phyloP scores from a whole-genome alignment of 495 filamentous ascomycete genomes.

The Cercophora newfieldiana region DNA sequence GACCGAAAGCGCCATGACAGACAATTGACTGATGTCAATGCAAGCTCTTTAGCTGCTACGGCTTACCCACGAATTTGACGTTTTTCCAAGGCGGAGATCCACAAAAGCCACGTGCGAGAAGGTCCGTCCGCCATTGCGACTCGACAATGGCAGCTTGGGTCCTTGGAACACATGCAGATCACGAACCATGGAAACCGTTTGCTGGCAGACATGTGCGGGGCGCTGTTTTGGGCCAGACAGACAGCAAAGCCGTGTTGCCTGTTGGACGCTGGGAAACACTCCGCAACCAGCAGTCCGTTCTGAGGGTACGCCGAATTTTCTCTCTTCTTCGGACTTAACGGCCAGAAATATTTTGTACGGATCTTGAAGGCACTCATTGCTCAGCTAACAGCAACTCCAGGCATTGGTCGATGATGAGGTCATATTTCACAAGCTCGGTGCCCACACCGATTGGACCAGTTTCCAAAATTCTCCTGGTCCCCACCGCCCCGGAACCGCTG shows the following conservation, averaged over 20 bases:
- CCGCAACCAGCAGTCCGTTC: too few relatives aligned
- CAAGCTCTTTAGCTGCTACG: neutral
- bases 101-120: neutral
- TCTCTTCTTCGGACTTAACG: neutral
- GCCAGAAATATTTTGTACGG: neutral
- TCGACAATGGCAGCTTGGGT: neutral
- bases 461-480: neutral
- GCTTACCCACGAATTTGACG: neutral
- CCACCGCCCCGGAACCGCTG: neutral
- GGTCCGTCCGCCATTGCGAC: neutral
- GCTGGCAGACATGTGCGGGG: neutral
- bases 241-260: too few relatives aligned
- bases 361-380: neutral
- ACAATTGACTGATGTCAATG: neutral
- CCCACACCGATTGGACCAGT: slow-evolving; percentile 11
- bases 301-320: neutral
- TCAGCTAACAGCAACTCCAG: slow-evolving; percentile 5
- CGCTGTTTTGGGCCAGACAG: neutral
- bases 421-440: slow-evolving; percentile 19
- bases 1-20: too few relatives aligned
- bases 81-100: neutral
- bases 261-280: too few relatives aligned
- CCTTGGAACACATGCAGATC: slow-evolving; percentile 9
- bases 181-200: slow-evolving; percentile 3
- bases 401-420: slow-evolving; percentile 27